Conservation (phyloP, 352 stramenopile species). For the Aphanomyces stellatus region DNA sequence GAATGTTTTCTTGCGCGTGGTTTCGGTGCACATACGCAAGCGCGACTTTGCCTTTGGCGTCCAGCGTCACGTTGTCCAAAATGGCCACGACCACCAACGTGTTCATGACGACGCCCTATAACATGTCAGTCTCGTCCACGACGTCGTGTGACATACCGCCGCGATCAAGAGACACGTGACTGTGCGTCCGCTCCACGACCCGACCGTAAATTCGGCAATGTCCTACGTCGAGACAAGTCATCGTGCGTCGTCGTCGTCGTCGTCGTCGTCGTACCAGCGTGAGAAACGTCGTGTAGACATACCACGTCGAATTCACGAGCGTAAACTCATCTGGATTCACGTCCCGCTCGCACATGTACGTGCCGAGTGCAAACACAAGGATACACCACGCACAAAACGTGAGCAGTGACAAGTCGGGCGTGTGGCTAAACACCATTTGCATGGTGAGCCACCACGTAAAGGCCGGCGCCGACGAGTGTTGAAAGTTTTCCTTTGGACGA, state of each 20-base stretch:
- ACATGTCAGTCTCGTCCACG: background rate
- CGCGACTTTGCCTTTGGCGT: background rate
- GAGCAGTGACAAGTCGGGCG: background rate
- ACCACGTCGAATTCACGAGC: constrained; percentile 3
- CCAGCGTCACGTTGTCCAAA: background rate
- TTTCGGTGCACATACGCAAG: background rate
- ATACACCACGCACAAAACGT: background rate
- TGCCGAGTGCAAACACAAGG: background rate
- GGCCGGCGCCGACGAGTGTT: background rate
- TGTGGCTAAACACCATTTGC: background rate
- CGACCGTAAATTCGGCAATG: background rate
- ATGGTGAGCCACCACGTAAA: constrained; percentile 2
- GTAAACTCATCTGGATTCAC: background rate
- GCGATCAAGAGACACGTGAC: background rate
- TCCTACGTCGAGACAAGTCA: background rate
- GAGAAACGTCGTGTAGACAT: background rate
- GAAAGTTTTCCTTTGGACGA: background rate
- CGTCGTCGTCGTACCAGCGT: background rate
- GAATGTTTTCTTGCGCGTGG: background rate
- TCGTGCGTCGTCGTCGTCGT: background rate
- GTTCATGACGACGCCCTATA: background rate
- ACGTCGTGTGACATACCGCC: background rate
- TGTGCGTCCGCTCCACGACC: background rate
- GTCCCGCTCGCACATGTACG: background rate
- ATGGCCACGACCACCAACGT: constrained; percentile 1